Conservation (phyloP, 371 early-diverging fungal genomes). For the Rhizopus sp. region DNA sequence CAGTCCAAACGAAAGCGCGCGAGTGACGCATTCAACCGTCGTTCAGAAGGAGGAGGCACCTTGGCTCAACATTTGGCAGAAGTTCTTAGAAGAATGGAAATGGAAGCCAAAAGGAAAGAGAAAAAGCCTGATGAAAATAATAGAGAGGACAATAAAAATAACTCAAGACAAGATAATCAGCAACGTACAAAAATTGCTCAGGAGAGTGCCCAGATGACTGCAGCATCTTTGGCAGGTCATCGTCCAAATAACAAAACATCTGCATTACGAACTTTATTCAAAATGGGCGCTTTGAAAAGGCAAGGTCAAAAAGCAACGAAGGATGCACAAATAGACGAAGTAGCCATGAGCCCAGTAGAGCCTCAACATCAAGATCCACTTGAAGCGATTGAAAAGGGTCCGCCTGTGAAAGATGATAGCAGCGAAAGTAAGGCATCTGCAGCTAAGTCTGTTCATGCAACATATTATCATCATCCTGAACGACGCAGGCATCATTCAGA, state of each 20-base stretch:
- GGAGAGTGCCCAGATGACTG: constrained; percentile 10
- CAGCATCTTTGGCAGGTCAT: constrained; percentile 17
- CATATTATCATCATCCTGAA: constrained; percentile 27
- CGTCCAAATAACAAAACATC: constrained; percentile 2
- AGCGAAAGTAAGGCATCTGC: constrained; percentile 5
- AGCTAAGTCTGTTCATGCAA: constrained; percentile 7
- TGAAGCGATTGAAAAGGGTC: constrained; percentile 10
- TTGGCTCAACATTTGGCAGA: constrained; percentile 31
- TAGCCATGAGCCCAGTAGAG: not conserved
- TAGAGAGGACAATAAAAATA: not conserved
- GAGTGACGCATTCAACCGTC: not conserved
- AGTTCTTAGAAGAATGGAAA: constrained; percentile 32
- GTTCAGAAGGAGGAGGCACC: constrained; percentile 11
- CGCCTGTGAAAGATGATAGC: not conserved
- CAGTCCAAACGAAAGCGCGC: constrained; percentile 2
- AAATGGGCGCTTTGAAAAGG: constrained; percentile 7
- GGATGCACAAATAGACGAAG: not conserved
- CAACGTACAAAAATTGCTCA: constrained; percentile 2
- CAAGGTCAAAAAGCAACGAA: constrained; percentile 1
- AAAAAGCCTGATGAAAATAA: not conserved
- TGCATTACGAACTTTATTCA: constrained; percentile 7
- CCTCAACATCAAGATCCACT: constrained; percentile 4
- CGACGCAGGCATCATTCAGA: constrained; percentile 4
- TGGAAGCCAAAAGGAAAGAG: constrained; percentile 2
- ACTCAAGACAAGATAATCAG: not conserved